Conservation (phyloP, 371 early-diverging fungal species). For the Amoeboaphelidium protococcarum region DNA sequence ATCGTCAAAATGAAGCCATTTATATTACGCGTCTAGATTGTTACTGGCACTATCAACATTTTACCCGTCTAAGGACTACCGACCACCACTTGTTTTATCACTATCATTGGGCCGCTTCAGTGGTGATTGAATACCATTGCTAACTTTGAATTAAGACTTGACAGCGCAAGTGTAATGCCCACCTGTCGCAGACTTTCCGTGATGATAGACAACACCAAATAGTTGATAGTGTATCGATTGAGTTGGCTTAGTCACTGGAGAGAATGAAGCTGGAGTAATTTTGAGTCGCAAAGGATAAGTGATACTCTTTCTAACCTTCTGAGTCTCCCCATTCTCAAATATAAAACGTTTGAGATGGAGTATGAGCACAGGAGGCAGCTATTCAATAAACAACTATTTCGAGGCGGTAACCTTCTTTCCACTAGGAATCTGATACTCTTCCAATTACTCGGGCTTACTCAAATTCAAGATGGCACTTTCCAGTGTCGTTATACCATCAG, state of each 20-base stretch:
- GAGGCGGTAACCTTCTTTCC: slow-evolving; percentile 35
- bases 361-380: slow-evolving; percentile 69
- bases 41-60: too few relatives aligned
- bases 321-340: slow-evolving; percentile 47
- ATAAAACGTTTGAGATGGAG: slow-evolving; percentile 81
- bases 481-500: slow-evolving; percentile 39
- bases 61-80: too few relatives aligned
- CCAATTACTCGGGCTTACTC: slow-evolving; percentile 42
- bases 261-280: slow-evolving; percentile 21
- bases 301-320: slow-evolving; percentile 62
- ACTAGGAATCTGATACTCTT: slow-evolving; percentile 20
- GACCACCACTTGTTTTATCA: too few relatives aligned
- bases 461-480: slow-evolving; percentile 60
- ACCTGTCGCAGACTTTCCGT: slow-evolving; percentile 58
- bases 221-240: slow-evolving; percentile 5
- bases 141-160: too few relatives aligned
- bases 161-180: slow-evolving; percentile 95
- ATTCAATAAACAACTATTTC: slow-evolving; percentile 55
- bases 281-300: slow-evolving; percentile 32
- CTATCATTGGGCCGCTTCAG: too few relatives aligned
- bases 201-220: slow-evolving; percentile 71
- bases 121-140: too few relatives aligned
- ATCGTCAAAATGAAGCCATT: too few relatives aligned
- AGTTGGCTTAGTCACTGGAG: too few relatives aligned
- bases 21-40: too few relatives aligned